phyloP scores from a whole-genome alignment of 805 yeast genomes.

The Schwanniomyces occidentalis region DNA sequence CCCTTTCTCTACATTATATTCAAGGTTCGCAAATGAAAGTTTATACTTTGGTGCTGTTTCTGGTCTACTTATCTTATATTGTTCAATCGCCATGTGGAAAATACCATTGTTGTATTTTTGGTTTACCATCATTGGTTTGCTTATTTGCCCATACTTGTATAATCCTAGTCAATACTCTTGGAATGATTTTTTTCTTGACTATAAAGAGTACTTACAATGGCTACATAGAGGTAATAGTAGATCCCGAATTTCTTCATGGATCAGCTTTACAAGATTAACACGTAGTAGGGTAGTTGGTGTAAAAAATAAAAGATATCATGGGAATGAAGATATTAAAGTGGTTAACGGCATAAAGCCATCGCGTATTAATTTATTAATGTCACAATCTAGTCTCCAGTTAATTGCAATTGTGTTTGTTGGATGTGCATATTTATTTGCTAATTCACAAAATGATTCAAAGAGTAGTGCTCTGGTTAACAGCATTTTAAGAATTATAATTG shows the following conservation, averaged over 20 bases:
- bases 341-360: conserved; percentile 54
- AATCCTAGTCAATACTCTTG: conserved; percentile 78
- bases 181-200: conserved; percentile 70
- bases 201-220: conserved; percentile 54
- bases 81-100: conserved; percentile 65
- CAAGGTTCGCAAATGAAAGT: conserved; percentile 70
- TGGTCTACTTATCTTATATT: conserved; percentile 52
- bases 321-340: conserved; percentile 37
- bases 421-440: conserved; percentile 53
- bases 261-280: conserved; percentile 47
- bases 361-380: conserved; percentile 38
- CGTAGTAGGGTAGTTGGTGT: conserved; percentile 61
- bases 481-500: conserved; percentile 42
- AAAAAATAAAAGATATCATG: conserved; percentile 41
- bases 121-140: conserved; percentile 65
- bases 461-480: conserved; percentile 38
- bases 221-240: conserved; percentile 52
- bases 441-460: conserved; percentile 50
- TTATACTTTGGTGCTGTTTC: conserved; percentile 62
- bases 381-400: conserved; percentile 42
- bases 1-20: conserved; percentile 70
- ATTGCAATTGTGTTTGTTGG: conserved; percentile 33
- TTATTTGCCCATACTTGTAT: conserved; percentile 70
- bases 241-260: conserved; percentile 39
- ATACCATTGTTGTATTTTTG: conserved; percentile 64